phyloP scores from a whole-genome alignment of 352 stramenopile genomes.

The Paralagenidium karlingii region DNA sequence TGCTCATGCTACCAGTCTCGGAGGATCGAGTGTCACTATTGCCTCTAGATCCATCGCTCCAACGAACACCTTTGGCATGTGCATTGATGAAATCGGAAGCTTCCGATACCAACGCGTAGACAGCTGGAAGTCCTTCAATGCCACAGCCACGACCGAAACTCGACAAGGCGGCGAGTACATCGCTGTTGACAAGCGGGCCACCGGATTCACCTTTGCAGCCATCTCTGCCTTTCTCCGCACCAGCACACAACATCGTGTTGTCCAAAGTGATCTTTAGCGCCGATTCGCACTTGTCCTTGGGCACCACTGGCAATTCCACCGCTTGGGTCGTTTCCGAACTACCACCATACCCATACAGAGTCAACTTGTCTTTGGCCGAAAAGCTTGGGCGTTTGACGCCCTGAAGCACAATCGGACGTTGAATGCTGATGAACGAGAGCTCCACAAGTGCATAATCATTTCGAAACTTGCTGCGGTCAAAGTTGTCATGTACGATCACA shows the following conservation, averaged over 20 bases:
- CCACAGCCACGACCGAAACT: slow-evolving; percentile 25
- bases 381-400: slow-evolving; percentile 1
- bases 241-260: slow-evolving; percentile 20
- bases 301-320: slow-evolving; percentile 13
- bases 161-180: slow-evolving; percentile 12
- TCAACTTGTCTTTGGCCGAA: slow-evolving; percentile 2
- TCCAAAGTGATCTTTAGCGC: slow-evolving; percentile 7
- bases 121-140: slow-evolving; percentile 12
- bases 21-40: too few species aligned
- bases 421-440: slow-evolving; percentile 24
- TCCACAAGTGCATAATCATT: slow-evolving; percentile 24
- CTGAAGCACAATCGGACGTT: slow-evolving; percentile 15
- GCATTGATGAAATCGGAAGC: slow-evolving; percentile 22
- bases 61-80: too few species aligned
- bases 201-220: slow-evolving; percentile 26
- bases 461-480: slow-evolving; percentile 5
- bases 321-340: slow-evolving; percentile 4
- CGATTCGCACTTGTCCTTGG: slow-evolving; percentile 8
- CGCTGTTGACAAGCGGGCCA: slow-evolving; percentile 11
- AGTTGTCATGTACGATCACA: slow-evolving; percentile 13
- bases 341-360: slow-evolving; percentile 9
- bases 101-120: slow-evolving; percentile 14
- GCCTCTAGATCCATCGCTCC: too few species aligned
- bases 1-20: too few species aligned
- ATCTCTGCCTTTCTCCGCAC: slow-evolving; percentile 18